These are phyloP conservation scores for Hirsutella rhossiliensis DNA, from an alignment of 2,329 filamentous ascomycete species.

Conservation along the genomic window DNA sequence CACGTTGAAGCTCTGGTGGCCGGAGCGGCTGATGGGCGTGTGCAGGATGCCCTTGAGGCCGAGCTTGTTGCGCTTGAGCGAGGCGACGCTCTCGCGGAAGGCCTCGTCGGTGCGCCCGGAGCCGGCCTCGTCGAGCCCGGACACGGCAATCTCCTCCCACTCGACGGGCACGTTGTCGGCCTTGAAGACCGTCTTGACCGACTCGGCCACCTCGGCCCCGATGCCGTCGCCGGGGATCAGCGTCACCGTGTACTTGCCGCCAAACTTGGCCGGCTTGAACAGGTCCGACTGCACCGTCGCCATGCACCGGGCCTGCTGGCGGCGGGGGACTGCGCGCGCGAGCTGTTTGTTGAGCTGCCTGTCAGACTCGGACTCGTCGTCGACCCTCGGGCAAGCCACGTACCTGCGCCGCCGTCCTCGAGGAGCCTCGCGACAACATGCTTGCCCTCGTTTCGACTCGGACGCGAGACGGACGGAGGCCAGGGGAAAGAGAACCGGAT, in stretches of 20 bases:
- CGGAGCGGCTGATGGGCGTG: conserved; percentile 91
- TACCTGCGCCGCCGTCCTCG: conserved; percentile 47
- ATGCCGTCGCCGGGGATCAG: conserved; percentile 98
- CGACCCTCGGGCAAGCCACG: conserved; percentile 6
- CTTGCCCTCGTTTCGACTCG: conserved; percentile 10
- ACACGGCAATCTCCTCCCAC: conserved; percentile 97
- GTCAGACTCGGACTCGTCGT: not conserved
- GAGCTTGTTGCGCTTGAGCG: conserved; percentile 96
- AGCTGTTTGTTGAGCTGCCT: too few relatives aligned
- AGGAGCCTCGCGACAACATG: conserved; percentile 48
- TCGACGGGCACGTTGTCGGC: conserved; percentile 97
- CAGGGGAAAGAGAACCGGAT: not conserved
- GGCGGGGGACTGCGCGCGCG: conserved; percentile 32
- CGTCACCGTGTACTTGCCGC: conserved; percentile 98
- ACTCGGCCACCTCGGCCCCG: conserved; percentile 93
- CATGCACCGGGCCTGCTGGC: conserved; percentile 45
- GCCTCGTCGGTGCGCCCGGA: conserved; percentile 80
- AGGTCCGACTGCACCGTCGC: conserved; percentile 87
- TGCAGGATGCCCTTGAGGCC: conserved; percentile 98
- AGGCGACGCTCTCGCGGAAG: conserved; percentile 90
- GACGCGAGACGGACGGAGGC: not conserved
- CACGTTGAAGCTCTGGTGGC: conserved; percentile 99
- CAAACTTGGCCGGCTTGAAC: conserved; percentile 98
- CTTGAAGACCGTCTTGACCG: conserved; percentile 99
- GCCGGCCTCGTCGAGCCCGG: conserved; percentile 72